phyloP scores from a whole-genome alignment of 2,329 filamentous ascomycete genomes.

The Fusarium foetens region DNA sequence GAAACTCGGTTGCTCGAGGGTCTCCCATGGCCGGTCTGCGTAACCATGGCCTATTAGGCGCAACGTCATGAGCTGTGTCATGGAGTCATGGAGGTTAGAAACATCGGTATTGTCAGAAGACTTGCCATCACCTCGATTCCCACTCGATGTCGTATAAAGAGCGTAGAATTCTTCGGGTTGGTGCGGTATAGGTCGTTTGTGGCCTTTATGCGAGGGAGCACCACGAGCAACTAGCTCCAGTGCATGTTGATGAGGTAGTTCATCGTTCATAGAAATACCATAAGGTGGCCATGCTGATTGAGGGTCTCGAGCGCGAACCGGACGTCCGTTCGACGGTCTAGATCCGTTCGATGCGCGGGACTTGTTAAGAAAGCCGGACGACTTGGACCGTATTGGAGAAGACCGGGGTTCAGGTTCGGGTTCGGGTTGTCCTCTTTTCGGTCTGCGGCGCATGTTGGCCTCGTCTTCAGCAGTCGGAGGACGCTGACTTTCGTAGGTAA shows the following conservation, averaged over 20 bases:
- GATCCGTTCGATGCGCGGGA: conserved; percentile 30
- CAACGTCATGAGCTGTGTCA: conserved; percentile 69
- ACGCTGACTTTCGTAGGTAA: conserved; percentile 32
- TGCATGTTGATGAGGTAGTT: conserved; percentile 64
- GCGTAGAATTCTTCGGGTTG: conserved; percentile 65
- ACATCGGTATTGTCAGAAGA: conserved; percentile 56
- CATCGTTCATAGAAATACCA: conserved; percentile 59
- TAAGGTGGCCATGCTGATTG: conserved; percentile 68
- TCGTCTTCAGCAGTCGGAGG: conserved; percentile 35
- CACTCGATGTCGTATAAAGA: conserved; percentile 62
- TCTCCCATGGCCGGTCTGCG: conserved; percentile 70
- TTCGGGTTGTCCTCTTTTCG: conserved; percentile 53
- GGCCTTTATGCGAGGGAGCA: conserved; percentile 66
- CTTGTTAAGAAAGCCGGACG: conserved; percentile 28
- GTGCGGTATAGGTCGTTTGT: conserved; percentile 64
- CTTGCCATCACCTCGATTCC: conserved; percentile 56
- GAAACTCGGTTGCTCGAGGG: conserved; percentile 78
- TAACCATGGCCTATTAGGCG: conserved; percentile 56
- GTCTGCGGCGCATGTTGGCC: conserved; percentile 52
- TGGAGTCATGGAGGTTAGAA: conserved; percentile 63
- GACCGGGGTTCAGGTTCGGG: conserved; percentile 37
- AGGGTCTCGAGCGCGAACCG: conserved; percentile 42
- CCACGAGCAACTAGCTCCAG: conserved; percentile 68
- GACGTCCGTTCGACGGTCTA: conserved; percentile 29
- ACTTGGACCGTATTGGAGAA: conserved; percentile 29